Evolutionary conservation across 2,329 filamentous ascomycete species (phyloP).

Genomic region (Moelleriella libera): DNA sequence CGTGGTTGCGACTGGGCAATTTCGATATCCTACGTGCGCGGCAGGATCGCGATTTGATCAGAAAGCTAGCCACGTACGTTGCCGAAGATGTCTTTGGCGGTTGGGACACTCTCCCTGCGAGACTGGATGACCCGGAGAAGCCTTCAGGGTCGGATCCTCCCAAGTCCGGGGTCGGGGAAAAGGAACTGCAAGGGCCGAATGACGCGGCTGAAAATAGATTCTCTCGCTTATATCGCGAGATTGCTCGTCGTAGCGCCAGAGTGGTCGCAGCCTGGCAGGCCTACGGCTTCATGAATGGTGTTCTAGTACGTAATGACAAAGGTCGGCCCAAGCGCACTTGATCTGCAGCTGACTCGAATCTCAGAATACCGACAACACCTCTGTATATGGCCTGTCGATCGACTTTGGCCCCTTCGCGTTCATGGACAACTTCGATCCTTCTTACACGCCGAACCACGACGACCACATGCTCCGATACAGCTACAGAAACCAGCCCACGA

Average conservation of each 20-base stretch:
- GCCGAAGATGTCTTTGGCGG: constrained; percentile 79
- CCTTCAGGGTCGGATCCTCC: constrained; percentile 27
- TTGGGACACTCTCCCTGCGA: constrained; percentile 68
- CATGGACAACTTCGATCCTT: constrained; percentile 89
- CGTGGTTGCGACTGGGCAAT: constrained; percentile 85
- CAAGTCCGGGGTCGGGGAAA: constrained; percentile 36
- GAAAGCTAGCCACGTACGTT: constrained; percentile 66
- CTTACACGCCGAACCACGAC: constrained; percentile 94
- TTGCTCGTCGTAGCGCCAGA: constrained; percentile 70
- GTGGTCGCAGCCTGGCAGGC: constrained; percentile 93
- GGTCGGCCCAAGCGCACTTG: neutral
- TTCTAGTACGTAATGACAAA: constrained; percentile 35
- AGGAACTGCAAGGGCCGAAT: constrained; percentile 51
- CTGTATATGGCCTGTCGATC: constrained; percentile 73
- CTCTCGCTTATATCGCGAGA: constrained; percentile 72
- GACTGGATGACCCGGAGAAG: constrained; percentile 36
- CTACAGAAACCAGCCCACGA: constrained; percentile 86
- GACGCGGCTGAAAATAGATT: constrained; percentile 74
- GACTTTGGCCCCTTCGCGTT: constrained; percentile 97
- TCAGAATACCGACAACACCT: constrained; percentile 90
- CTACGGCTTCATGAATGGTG: constrained; percentile 98
- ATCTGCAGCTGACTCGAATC: neutral
- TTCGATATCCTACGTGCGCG: constrained; percentile 84
- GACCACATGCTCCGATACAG: constrained; percentile 77
- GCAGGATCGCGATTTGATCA: constrained; percentile 61